Evolutionary conservation across 208 protist genomes (phyloP), one percentile per base, ranked within the genome.

Genomic region (Wallacemonas sp.): DNA sequence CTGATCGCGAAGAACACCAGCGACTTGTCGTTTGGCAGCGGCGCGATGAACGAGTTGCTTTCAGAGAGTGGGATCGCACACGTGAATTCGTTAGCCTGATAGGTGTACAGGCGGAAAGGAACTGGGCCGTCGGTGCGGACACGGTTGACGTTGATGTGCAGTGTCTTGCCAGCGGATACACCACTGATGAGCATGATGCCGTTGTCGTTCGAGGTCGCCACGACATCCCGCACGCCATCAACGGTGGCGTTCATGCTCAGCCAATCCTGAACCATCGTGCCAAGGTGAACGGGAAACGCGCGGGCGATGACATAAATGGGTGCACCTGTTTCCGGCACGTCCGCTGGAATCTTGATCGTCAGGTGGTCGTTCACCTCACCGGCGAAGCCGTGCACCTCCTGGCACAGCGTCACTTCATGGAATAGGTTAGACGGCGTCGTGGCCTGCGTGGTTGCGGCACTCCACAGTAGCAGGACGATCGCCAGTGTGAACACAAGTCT

Each of bases 101-200:
- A 88, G 65, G 82, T 89, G 49, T 85, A 89, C 54, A 96, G 83
- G 43, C 79, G 77, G 65, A 96, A 96, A 3, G 90, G 87, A 0
- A 85, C 80, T 4, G 90, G 82, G 4, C 74, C 83, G 33, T 88
- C 85, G 2, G 32, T 9, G 12, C 78, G 67, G 24, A 85, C 65
- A 17, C 81, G 78, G 4, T 74, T 60, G 2, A 95, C 61, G n/a
- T 76, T 47, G 6, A 96, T 65, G 38, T 92, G 70, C 14, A 96
- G 81, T 6, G 85, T 63, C 30, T 76, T 86, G 14, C 67, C 70
- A 0, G 39, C 64, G 21, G 82, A 76, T 17, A 93, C 85, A 38
- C 69, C 70, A 9, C 46, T 19, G 27, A 96, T 61, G 36, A 76
- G 62, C 17, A 92, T 43, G 26, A 93, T 70, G n/a, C 87, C 85